These are phyloP conservation scores for Lichtheimia ornata DNA, from an alignment of 371 early-diverging fungal genomes.

Conservation along the genomic window DNA sequence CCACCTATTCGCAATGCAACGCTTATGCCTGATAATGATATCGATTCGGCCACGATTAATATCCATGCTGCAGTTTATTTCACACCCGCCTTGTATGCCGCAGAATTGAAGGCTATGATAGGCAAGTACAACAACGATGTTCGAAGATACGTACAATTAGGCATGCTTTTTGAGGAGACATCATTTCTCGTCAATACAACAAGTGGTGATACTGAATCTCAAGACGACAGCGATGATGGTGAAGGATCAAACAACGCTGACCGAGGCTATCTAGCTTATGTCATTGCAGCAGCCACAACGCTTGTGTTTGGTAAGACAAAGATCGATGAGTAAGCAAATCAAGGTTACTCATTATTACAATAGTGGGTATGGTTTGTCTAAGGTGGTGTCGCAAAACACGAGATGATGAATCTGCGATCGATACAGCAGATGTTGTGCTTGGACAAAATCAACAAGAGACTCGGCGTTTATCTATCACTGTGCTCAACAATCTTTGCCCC, in stretches of 20 bases:
- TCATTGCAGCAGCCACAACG: conserved; percentile 37
- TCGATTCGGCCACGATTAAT: conserved; percentile 15
- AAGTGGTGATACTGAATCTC: not conserved
- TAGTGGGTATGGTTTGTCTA: conserved; percentile 9
- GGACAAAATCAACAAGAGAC: too few species aligned
- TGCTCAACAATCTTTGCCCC: conserved; percentile 9
- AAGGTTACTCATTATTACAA: too few species aligned
- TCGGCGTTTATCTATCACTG: conserved; percentile 19
- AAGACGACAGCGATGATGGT: not conserved
- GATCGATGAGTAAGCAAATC: too few species aligned
- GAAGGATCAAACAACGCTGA: conserved; percentile 11
- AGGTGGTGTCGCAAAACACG: conserved; percentile 38
- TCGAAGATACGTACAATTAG: conserved; percentile 7
- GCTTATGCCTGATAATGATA: conserved; percentile 36
- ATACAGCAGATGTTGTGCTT: too few species aligned
- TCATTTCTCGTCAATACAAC: not conserved
- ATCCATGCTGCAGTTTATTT: conserved; percentile 22
- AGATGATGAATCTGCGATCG: not conserved
- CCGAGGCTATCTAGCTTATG: conserved; percentile 39
- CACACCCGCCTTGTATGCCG: conserved; percentile 24
- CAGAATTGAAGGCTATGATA: not conserved
- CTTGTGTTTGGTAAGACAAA: conserved; percentile 36
- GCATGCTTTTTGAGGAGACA: conserved; percentile 3
- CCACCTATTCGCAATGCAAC: conserved; percentile 27
- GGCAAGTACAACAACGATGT: not conserved